Evolutionary conservation across 768 basidiomycete genomes (phyloP).

Genomic region (Psilocybe subaeruginosa): DNA sequence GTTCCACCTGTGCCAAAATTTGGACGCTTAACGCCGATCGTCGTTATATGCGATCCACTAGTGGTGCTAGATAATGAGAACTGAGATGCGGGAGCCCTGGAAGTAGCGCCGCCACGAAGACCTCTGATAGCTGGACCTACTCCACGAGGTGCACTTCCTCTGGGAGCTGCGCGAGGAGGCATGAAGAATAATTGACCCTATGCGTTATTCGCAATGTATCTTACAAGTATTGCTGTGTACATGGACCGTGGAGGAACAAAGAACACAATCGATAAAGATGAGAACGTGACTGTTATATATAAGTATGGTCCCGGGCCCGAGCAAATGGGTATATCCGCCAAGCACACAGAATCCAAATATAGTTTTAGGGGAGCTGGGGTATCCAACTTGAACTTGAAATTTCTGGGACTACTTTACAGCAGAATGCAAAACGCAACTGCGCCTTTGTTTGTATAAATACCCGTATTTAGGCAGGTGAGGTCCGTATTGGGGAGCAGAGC

Average conservation of each 20-base stretch:
- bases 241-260: neutral
- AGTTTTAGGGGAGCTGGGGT: neutral
- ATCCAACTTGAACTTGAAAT: too few relatives aligned
- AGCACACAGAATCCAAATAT: neutral
- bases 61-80: constrained; percentile 26
- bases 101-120: constrained; percentile 33
- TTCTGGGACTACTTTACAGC: too few relatives aligned
- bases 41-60: constrained; percentile 40
- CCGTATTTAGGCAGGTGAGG: too few relatives aligned
- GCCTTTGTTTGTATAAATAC: too few relatives aligned
- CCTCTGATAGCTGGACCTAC: constrained; percentile 31
- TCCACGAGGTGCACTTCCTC: constrained; percentile 32
- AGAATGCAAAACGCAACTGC: too few relatives aligned
- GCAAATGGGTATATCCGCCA: too few relatives aligned
- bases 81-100: constrained; percentile 21
- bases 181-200: constrained; percentile 23
- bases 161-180: constrained; percentile 41
- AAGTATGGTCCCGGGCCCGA: neutral
- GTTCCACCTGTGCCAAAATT: constrained; percentile 62
- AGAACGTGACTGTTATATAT: neutral
- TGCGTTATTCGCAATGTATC: neutral
- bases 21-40: constrained; percentile 72
- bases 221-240: neutral
- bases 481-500: too few relatives aligned
- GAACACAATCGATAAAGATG: neutral